Base-by-base conservation (phyloP, 1,284 basidiomycete species). In the Apiotrichum mycotoxinovorans region DNA sequence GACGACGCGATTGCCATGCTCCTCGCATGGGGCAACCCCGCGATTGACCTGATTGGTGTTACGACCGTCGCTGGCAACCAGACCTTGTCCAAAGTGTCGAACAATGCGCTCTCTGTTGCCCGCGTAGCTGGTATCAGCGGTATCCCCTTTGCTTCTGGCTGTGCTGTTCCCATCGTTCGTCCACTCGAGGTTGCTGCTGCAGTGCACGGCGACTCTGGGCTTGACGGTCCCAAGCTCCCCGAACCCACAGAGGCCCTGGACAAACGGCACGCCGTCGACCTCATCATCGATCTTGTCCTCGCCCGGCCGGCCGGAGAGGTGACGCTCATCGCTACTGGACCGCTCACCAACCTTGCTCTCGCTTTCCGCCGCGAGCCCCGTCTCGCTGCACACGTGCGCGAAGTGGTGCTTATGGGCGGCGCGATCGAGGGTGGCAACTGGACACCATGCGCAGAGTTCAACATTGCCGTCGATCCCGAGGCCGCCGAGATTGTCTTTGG, bases 1-100 rank as follows among this genome's bases (percentile, higher is more conserved):
- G 64, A 65, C 52, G 64, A 65, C 37, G 64, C 59, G 10, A 54
- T 65, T 30, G 64, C 64, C 4, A 54, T 65, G 25, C 50, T 61
- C 20, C 51, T 65, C 4, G 61, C 64, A 14, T 47, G 41, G 37
- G 64, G 62, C 33, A 55, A 52, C 41, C 64, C 64, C 12, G n/a
- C 54, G 18, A 55, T 65, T 45, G 56, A 63, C 25, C 52, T 65
- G 4, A 40, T 61, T 9, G 60, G 60, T 1, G 52, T 65, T 11
- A 65, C 64, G 8, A 63, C 57, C 5, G 64, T 65, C 18, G 60
- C 58, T 15, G 64, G 64, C 20, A 65, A 65, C 57, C 62, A 53
- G 52, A 61, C 54, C 4, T 54, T 58, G 34, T 46, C 25, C 12
- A 61, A 57, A 40, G 62, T 58, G 44, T 54, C 62, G 5, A 38